phyloP scores from a whole-genome alignment of 2,329 filamentous ascomycete genomes.

The Shiraia sp. region DNA sequence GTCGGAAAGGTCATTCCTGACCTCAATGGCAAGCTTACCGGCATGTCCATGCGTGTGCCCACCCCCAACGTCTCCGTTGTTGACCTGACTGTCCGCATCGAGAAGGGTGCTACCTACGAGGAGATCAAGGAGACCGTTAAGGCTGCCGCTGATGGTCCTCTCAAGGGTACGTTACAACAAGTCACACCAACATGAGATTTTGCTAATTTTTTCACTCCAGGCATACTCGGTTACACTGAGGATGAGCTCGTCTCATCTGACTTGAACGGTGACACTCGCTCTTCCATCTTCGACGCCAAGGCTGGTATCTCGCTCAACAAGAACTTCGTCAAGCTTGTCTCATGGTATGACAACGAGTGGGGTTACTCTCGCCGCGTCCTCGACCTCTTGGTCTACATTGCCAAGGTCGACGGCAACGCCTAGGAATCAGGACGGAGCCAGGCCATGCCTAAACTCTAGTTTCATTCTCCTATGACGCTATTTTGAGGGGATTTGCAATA shows the following conservation, averaged over 20 bases:
- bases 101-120: slow-evolving; percentile 87
- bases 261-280: slow-evolving; percentile 88
- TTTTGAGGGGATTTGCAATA: slow-evolving; percentile 8
- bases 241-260: slow-evolving; percentile 95
- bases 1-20: slow-evolving; percentile 99
- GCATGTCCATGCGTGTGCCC: slow-evolving; percentile 99
- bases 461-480: slow-evolving; percentile 6
- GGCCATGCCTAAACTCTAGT: slow-evolving; percentile 38
- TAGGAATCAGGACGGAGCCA: slow-evolving; percentile 47
- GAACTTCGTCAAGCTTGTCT: slow-evolving; percentile 98
- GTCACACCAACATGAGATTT: background rate
- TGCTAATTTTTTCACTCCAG: slow-evolving; percentile 53
- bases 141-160: slow-evolving; percentile 77
- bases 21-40: slow-evolving; percentile 99
- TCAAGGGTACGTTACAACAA: slow-evolving; percentile 73
- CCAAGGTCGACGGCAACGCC: slow-evolving; percentile 50
- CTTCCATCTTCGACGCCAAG: slow-evolving; percentile 99
- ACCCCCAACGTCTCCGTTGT: slow-evolving; percentile 99
- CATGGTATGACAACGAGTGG: slow-evolving; percentile 99
- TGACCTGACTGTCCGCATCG: slow-evolving; percentile 89
- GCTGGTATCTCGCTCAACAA: slow-evolving; percentile 97
- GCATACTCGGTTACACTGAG: slow-evolving; percentile 92
- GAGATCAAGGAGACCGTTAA: slow-evolving; percentile 90
- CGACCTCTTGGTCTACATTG: slow-evolving; percentile 54
- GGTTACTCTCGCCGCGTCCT: slow-evolving; percentile 87